These are phyloP conservation scores for Candida mesenterica DNA, from an alignment of 1,139 yeast species.

Conservation along the genomic window DNA sequence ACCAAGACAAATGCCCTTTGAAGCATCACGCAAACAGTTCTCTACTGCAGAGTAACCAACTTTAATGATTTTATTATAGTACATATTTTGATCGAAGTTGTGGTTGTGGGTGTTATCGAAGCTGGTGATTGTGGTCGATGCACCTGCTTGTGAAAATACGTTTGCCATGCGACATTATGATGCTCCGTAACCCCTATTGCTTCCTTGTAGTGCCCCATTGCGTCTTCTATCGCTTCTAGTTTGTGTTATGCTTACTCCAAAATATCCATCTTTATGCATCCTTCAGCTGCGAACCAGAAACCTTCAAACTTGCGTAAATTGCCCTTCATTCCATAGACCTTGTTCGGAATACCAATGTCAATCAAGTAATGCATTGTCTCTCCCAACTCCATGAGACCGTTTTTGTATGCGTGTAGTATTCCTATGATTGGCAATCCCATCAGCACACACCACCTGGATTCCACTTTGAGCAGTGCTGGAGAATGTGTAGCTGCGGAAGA, in stretches of 20 bases:
- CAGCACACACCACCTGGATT: conserved; percentile 59
- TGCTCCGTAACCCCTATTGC: too few species aligned
- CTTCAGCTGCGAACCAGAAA: conserved; percentile 43
- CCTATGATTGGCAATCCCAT: conserved; percentile 76
- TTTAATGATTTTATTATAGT: too few species aligned
- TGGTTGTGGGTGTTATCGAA: too few species aligned
- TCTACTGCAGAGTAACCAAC: too few species aligned
- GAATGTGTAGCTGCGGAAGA: conserved; percentile 52
- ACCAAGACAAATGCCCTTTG: too few species aligned
- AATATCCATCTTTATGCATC: conserved; percentile 25
- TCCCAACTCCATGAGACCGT: conserved; percentile 32
- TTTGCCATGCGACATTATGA: too few species aligned
- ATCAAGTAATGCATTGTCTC: conserved; percentile 58
- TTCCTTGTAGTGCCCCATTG: neutral
- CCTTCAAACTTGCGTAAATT: conserved; percentile 46
- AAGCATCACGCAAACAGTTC: too few species aligned
- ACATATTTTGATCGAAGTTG: too few species aligned
- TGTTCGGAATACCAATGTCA: conserved; percentile 73
- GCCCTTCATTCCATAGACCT: conserved; percentile 38
- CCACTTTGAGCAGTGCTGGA: conserved; percentile 27
- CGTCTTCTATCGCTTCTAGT: neutral
- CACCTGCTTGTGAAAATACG: too few species aligned
- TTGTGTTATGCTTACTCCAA: neutral
- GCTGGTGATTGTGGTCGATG: too few species aligned
- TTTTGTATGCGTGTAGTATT: conserved; percentile 57